Conservation (phyloP, 805 yeast genomes). For the Myxozyma neglecta region DNA sequence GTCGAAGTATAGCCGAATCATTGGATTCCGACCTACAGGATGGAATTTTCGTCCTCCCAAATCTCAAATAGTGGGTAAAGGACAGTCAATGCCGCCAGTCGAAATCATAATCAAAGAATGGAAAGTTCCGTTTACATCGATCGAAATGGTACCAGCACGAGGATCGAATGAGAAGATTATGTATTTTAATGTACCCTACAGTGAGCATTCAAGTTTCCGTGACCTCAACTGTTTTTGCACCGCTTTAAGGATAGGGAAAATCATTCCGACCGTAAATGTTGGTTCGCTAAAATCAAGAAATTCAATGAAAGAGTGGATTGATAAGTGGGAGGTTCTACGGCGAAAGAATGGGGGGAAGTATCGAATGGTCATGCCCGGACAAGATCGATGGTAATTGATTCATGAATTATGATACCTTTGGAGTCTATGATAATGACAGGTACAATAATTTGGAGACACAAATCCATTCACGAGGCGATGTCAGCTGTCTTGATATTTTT, state of each 20-base stretch:
- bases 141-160: slow-evolving; percentile 29
- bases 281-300: slow-evolving; percentile 27
- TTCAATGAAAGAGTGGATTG: slow-evolving; percentile 33
- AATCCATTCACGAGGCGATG: background rate
- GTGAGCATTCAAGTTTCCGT: slow-evolving; percentile 88
- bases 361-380: slow-evolving; percentile 6
- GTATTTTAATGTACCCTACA: slow-evolving; percentile 63
- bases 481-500: background rate
- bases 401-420: background rate
- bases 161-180: slow-evolving; percentile 29
- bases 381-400: slow-evolving; percentile 9
- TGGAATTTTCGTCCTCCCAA: slow-evolving; percentile 62
- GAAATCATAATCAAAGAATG: slow-evolving; percentile 10
- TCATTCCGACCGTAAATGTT: slow-evolving; percentile 74
- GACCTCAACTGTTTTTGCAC: slow-evolving; percentile 71
- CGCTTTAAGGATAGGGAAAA: slow-evolving; percentile 49
- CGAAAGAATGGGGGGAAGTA: slow-evolving; percentile 11
- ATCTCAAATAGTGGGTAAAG: slow-evolving; percentile 13
- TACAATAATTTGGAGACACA: background rate
- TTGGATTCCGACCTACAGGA: slow-evolving; percentile 69
- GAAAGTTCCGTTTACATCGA: slow-evolving; percentile 5
- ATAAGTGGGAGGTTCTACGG: slow-evolving; percentile 18
- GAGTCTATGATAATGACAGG: background rate
- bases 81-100: slow-evolving; percentile 14
- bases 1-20: slow-evolving; percentile 60